A percentile compares a stretch with the other conserved stretches of the same genome.
phyloP scores from a whole-genome alignment of 176 grass and related monocot species.

The Thalia dealbata region DNA sequence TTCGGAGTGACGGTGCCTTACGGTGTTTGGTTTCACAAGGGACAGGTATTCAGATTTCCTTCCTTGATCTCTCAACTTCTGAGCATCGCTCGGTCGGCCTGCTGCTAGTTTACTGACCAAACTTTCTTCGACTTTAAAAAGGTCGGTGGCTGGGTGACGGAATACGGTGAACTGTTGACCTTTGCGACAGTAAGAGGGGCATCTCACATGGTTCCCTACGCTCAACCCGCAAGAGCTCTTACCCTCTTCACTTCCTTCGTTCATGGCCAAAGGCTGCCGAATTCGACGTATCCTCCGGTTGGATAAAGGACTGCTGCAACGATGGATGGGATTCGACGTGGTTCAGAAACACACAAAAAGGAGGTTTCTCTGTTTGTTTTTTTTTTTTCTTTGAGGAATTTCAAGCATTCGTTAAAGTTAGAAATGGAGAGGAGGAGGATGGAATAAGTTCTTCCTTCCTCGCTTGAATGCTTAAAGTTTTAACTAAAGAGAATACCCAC shows the following conservation, averaged over 20 bases:
- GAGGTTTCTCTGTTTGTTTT: background rate
- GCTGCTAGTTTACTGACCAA: too few relatives aligned
- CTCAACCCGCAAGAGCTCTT: slow-evolving; percentile 73
- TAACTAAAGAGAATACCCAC: too few relatives aligned
- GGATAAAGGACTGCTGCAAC: slow-evolving; percentile 17
- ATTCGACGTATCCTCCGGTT: slow-evolving; percentile 51
- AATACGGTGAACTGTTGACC: slow-evolving; percentile 74
- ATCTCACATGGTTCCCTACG: slow-evolving; percentile 88
- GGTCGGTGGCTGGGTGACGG: slow-evolving; percentile 89
- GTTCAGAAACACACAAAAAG: background rate
- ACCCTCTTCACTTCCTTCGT: slow-evolving; percentile 60
- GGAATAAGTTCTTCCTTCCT: background rate
- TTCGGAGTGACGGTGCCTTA: slow-evolving; percentile 66
- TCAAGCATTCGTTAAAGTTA: background rate
- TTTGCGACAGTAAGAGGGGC: slow-evolving; percentile 87
- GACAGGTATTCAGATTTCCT: slow-evolving; percentile 37
- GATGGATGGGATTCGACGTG: background rate
- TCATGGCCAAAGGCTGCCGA: slow-evolving; percentile 56
- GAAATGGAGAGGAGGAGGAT: background rate
- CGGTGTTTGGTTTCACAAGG: slow-evolving; percentile 63
- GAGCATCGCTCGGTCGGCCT: too few relatives aligned
- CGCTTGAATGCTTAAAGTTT: too few relatives aligned
- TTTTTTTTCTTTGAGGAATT: background rate
- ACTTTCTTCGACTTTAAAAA: too few relatives aligned
- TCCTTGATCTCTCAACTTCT: background rate